These are phyloP conservation scores for Tripterygium wilfordii DNA, from an alignment of 177 flowering plant species.

Conservation along the genomic window DNA sequence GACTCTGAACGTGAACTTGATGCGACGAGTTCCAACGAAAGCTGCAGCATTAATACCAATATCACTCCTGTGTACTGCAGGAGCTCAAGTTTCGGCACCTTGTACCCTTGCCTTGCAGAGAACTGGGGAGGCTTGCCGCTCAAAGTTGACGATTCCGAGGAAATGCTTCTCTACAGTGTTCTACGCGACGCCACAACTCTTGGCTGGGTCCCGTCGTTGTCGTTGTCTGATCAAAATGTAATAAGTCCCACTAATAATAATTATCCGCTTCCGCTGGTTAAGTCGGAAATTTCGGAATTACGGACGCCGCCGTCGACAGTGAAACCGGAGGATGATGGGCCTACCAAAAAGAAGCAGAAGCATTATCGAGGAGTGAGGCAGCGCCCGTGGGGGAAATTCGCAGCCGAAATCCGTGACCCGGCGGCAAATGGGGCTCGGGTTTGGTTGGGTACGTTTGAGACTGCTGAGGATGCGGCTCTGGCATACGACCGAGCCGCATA, in stretches of 20 bases:
- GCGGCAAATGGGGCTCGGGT: slow-evolving; percentile 65
- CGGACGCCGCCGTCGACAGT: not conserved
- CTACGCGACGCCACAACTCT: slow-evolving; percentile 30
- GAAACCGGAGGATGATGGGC: slow-evolving; percentile 9
- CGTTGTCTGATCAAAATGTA: too few relatives aligned
- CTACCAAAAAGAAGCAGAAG: slow-evolving; percentile 35
- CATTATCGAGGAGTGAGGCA: slow-evolving; percentile 60
- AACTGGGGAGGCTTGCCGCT: slow-evolving; percentile 48
- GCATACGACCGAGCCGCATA: slow-evolving; percentile 62
- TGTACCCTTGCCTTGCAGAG: slow-evolving; percentile 32
- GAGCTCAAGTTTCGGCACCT: slow-evolving; percentile 30
- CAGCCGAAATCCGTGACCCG: slow-evolving; percentile 68
- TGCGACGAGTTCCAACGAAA: not conserved
- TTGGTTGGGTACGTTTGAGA: slow-evolving; percentile 65
- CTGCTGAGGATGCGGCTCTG: slow-evolving; percentile 64
- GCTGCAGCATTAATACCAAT: not conserved
- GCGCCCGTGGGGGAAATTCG: slow-evolving; percentile 71
- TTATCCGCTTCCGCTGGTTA: slow-evolving; percentile 7
- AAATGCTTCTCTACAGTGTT: slow-evolving; percentile 34
- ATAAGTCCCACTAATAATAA: too few relatives aligned
- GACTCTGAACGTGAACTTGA: not conserved
- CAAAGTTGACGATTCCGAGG: slow-evolving; percentile 39
- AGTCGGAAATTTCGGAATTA: slow-evolving; percentile 14
- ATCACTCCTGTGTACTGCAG: slow-evolving; percentile 12
- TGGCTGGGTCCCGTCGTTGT: slow-evolving; percentile 38